Percentiles rank a stretch among this genome's conserved stretches.
Conservation (phyloP, 192 early-diverging fungal genomes). For the Linnemannia exigua region DNA sequence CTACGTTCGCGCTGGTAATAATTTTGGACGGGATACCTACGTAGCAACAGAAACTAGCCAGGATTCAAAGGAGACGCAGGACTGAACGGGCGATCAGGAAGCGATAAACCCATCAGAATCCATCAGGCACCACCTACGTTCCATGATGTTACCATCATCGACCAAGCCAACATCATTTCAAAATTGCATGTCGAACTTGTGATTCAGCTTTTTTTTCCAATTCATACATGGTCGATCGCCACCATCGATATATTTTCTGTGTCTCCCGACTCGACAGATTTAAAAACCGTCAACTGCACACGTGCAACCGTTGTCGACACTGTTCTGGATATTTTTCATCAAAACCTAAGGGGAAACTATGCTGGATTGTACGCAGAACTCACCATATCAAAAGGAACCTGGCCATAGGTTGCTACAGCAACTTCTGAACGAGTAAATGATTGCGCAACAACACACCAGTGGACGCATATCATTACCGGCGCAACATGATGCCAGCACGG, state of each 20-base stretch:
- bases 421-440: background rate
- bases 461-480: background rate
- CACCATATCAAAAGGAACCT: background rate
- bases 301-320: background rate
- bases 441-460: background rate
- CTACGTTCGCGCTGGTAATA: constrained; percentile 94
- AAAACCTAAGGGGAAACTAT: background rate
- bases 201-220: background rate
- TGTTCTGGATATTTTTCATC: background rate
- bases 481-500: background rate
- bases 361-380: background rate
- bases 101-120: background rate
- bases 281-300: background rate
- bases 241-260: background rate
- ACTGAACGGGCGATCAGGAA: constrained; percentile 9
- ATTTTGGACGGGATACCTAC: background rate
- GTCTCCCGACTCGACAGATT: background rate
- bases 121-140: background rate
- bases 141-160: background rate
- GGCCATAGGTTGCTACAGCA: background rate
- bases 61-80: background rate
- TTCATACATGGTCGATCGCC: background rate
- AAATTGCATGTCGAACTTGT: background rate
- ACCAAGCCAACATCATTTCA: background rate
- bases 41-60: background rate